Base-by-base conservation (phyloP, 768 basidiomycete species). In the Russula brevipes region DNA sequence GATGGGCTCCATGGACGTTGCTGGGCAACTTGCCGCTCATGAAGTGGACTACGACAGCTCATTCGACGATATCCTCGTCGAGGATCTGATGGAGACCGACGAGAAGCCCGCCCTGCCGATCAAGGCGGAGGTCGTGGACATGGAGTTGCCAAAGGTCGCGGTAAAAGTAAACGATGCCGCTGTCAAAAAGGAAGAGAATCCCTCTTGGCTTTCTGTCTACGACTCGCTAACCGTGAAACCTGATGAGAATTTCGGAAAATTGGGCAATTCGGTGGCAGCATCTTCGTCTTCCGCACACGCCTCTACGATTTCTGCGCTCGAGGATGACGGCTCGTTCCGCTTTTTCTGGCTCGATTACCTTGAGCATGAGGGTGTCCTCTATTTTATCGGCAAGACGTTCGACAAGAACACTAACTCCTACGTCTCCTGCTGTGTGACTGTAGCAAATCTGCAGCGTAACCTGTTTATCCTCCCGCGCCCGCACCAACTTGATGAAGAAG, bases 301-400 rank as follows among this genome's bases (percentile, higher is more conserved):
- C 54, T 64, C 71, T 71, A 74, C 79, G 24, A 67, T 85, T 7
- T 81, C 82, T 46, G 87, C 87, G 0, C 79, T 94, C 2, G 92
- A 98, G 70, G 76, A 82, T 4, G 93, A 97, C 66, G 94, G 92
- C 1, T 89, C 86, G 3, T 76, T 98, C 14, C 83, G 82, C 33
- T 94, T 99, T 79, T 99, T 88, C 78, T 99, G 97, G 97, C 79
- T 98, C 24, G 97, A 99, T 71, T 93, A 93, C 70, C 84, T 95
- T 39, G 94, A 98, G 72, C 81, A 84, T 53, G 83, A 89, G 16
- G 96, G 94, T 16, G 84, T 82, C 63, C 78, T 99, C 4, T 88
- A 92, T 72, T 88, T 99, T 66, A 83, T 91, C 49, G 97, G 97
- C 7, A 98, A 98, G 75, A 82, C 94, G 47, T 85, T 88, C 68